Evolutionary conservation across 2,329 filamentous ascomycete genomes (phyloP).

Genomic region (Fusarium sp.): DNA sequence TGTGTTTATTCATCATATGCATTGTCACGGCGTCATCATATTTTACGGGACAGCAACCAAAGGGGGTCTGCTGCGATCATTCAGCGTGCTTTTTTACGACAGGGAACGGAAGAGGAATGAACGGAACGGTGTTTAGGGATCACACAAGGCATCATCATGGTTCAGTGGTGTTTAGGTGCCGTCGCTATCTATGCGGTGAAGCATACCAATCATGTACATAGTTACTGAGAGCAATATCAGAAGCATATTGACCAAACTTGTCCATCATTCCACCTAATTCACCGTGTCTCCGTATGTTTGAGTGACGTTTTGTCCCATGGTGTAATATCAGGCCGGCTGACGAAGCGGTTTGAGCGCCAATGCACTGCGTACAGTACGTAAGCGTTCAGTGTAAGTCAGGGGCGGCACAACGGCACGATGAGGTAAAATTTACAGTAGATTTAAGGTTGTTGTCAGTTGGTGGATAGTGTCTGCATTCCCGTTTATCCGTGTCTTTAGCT

Average conservation of each 20-base stretch:
- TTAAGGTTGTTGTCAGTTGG: conserved; percentile 21
- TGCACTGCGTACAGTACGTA: conserved; percentile 7
- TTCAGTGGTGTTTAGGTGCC: conserved; percentile 29
- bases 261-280: not conserved
- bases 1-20: conserved; percentile 37
- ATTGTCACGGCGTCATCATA: conserved; percentile 44
- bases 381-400: conserved; percentile 1
- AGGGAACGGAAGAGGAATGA: conserved; percentile 29
- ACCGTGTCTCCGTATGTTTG: not conserved
- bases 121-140: conserved; percentile 33
- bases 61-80: conserved; percentile 37
- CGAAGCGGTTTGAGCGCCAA: not conserved
- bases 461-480: conserved; percentile 7
- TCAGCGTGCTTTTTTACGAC: conserved; percentile 40
- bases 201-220: conserved; percentile 33
- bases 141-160: conserved; percentile 15
- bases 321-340: not conserved
- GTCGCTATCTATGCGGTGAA: conserved; percentile 7
- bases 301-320: conserved; percentile 18
- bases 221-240: conserved; percentile 30
- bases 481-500: conserved; percentile 15
- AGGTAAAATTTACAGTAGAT: conserved; percentile 12
- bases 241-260: conserved; percentile 20
- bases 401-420: conserved; percentile 14
- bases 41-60: conserved; percentile 39